A percentile compares a stretch with the other conserved stretches of the same genome.
phyloP scores from a whole-genome alignment of 345 rosid species.

The Ailanthus altissimus region DNA sequence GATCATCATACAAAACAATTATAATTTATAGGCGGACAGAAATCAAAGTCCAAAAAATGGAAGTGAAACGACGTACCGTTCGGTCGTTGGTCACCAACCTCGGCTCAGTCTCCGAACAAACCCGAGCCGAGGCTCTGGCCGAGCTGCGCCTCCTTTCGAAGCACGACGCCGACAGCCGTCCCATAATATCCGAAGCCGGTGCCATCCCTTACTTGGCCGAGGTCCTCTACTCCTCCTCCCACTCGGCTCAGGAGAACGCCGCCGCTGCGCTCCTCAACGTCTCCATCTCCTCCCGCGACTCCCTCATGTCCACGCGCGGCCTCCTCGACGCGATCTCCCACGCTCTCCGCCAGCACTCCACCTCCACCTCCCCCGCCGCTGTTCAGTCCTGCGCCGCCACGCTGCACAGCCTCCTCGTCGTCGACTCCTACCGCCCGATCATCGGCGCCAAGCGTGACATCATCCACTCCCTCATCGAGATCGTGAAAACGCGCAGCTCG shows the following conservation, averaged over 20 bases:
- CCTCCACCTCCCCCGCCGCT: constrained; percentile 57
- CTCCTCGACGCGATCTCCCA: constrained; percentile 87
- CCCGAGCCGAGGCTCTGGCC: constrained; percentile 64
- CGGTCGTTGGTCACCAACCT: constrained; percentile 64
- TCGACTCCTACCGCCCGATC: constrained; percentile 74
- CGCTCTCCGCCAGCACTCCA: constrained; percentile 62
- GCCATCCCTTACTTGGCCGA: constrained; percentile 84
- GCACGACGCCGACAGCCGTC: constrained; percentile 71
- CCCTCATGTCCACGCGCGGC: constrained; percentile 82
- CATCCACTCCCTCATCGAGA: constrained; percentile 66
- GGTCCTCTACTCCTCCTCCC: constrained; percentile 68
- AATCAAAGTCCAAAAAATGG: constrained; percentile 43
- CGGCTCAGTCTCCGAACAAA: constrained; percentile 77
- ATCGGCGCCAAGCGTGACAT: constrained; percentile 90
- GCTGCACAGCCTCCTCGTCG: constrained; percentile 69
- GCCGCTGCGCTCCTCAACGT: constrained; percentile 83
- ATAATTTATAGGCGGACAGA: not conserved
- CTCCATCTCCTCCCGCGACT: constrained; percentile 65
- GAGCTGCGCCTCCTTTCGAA: constrained; percentile 81
- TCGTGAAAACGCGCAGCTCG: constrained; percentile 49
- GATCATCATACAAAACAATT: not conserved
- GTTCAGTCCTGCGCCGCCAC: constrained; percentile 89
- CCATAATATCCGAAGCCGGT: constrained; percentile 67
- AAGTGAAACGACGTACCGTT: constrained; percentile 64
- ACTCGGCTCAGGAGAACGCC: constrained; percentile 74